These are phyloP conservation scores for Fonsecaea monophora DNA, from an alignment of 2,329 filamentous ascomycete genomes.

Conservation along the genomic window DNA sequence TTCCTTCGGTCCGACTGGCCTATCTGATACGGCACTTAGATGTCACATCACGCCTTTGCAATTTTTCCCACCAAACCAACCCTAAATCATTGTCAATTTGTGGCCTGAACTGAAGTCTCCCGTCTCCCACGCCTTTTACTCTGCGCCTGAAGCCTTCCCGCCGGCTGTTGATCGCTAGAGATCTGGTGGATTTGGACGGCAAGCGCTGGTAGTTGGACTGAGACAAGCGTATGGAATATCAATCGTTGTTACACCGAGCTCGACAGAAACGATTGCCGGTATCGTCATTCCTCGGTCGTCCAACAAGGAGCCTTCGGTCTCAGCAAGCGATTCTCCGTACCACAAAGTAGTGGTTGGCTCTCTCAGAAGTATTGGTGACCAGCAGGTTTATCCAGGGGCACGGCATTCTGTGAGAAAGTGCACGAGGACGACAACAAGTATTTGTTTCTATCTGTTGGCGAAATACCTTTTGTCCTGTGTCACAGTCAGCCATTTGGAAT, in stretches of 20 bases:
- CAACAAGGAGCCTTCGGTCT: background rate
- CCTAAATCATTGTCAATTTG: background rate
- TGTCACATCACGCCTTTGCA: constrained; percentile 12
- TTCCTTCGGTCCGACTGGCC: constrained; percentile 2
- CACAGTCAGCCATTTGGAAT: constrained; percentile 13
- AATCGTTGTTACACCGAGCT: constrained; percentile 22
- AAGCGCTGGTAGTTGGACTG: constrained; percentile 7
- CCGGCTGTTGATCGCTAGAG: background rate
- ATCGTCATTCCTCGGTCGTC: constrained; percentile 9
- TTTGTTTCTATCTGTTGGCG: constrained; percentile 9
- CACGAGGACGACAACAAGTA: background rate
- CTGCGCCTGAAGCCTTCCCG: background rate
- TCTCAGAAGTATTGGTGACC: constrained; percentile 3
- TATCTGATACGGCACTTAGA: background rate
- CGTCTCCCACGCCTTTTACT: background rate
- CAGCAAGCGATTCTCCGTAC: background rate
- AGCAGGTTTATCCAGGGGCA: constrained; percentile 11
- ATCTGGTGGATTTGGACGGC: background rate
- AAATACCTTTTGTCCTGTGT: constrained; percentile 14
- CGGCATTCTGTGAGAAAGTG: constrained; percentile 1
- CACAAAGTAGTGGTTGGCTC: constrained; percentile 14
- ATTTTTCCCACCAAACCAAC: background rate
- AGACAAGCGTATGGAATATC: constrained; percentile 20
- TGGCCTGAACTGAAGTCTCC: background rate
- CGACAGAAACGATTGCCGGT: constrained; percentile 8